Conservation (phyloP, 192 early-diverging fungal species). For the Mycoemilia scoparia region DNA sequence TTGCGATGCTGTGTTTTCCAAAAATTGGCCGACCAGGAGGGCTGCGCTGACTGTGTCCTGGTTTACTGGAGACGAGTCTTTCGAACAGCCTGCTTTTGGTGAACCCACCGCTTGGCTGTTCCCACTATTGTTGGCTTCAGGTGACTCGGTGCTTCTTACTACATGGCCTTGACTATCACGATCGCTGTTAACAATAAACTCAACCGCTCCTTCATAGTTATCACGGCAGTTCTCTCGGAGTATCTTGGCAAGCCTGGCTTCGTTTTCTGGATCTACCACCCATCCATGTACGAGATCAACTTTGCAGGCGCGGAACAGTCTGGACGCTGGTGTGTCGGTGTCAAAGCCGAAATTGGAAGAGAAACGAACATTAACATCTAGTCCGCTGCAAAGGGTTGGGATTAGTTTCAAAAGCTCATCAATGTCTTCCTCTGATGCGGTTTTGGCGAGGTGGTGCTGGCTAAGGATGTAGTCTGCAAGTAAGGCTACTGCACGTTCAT, state of each 20-base stretch:
- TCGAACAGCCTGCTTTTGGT: background rate
- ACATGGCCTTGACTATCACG: slow-evolving; percentile 11
- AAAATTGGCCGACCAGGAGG: slow-evolving; percentile 44
- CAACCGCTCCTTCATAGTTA: slow-evolving; percentile 66
- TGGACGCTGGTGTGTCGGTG: slow-evolving; percentile 33
- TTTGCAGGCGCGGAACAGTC: slow-evolving; percentile 58
- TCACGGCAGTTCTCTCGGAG: slow-evolving; percentile 31
- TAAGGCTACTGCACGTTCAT: slow-evolving; percentile 46
- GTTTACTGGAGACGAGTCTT: slow-evolving; percentile 2
- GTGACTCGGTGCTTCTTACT: background rate
- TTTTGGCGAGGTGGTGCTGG: slow-evolving; percentile 3
- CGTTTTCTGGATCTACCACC: slow-evolving; percentile 48
- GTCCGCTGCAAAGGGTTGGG: slow-evolving; percentile 13
- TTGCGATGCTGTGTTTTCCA: slow-evolving; percentile 59
- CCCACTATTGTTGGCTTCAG: background rate
- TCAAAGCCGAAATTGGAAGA: slow-evolving; percentile 60
- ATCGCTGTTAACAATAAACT: slow-evolving; percentile 52
- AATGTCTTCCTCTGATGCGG: background rate
- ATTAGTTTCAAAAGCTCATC: slow-evolving; percentile 7
- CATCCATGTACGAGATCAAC: slow-evolving; percentile 82
- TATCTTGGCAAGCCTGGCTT: slow-evolving; percentile 31
- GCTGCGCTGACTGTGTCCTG: slow-evolving; percentile 8
- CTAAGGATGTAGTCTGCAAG: slow-evolving; percentile 60
- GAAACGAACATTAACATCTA: slow-evolving; percentile 82
- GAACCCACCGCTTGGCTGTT: no score